Conservation (phyloP, 2,329 filamentous ascomycete genomes). For the Clarireedia monteithiana region DNA sequence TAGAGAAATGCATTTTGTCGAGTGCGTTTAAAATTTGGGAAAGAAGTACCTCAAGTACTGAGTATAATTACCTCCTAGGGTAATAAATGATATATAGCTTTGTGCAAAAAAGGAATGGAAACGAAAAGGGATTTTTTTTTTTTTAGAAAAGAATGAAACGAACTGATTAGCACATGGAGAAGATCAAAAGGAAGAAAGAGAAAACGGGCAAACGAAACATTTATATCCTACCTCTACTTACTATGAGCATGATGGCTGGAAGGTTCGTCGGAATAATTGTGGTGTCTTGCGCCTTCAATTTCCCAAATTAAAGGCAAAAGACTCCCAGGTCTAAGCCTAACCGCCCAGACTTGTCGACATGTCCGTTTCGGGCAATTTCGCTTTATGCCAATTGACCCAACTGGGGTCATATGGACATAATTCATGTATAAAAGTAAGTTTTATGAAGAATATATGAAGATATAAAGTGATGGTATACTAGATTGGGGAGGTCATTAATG, state of each 20-base stretch:
- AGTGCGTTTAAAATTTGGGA: background rate
- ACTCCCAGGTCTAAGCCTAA: background rate
- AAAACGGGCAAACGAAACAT: background rate
- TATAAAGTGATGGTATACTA: background rate
- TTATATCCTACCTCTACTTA: background rate
- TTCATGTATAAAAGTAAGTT: background rate
- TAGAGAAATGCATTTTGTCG: constrained; percentile 20
- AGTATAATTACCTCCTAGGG: background rate
- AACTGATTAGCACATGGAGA: constrained; percentile 8
- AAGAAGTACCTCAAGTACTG: constrained; percentile 3
- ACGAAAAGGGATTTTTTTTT: background rate
- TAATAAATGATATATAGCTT: background rate
- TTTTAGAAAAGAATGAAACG: constrained; percentile 8
- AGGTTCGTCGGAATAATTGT: background rate
- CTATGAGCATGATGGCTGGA: background rate
- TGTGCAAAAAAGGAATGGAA: background rate
- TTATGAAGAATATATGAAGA: constrained; percentile 1
- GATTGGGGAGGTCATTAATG: background rate
- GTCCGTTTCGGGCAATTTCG: background rate
- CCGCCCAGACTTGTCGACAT: background rate
- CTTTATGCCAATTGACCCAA: background rate
- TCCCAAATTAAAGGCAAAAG: constrained; percentile 8
- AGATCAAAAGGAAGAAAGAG: background rate
- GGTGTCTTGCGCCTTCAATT: constrained; percentile 1
- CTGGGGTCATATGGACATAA: constrained; percentile 3